These are phyloP conservation scores for Leptomonas seymouri DNA, from an alignment of 208 protist genomes.

Conservation along the genomic window DNA sequence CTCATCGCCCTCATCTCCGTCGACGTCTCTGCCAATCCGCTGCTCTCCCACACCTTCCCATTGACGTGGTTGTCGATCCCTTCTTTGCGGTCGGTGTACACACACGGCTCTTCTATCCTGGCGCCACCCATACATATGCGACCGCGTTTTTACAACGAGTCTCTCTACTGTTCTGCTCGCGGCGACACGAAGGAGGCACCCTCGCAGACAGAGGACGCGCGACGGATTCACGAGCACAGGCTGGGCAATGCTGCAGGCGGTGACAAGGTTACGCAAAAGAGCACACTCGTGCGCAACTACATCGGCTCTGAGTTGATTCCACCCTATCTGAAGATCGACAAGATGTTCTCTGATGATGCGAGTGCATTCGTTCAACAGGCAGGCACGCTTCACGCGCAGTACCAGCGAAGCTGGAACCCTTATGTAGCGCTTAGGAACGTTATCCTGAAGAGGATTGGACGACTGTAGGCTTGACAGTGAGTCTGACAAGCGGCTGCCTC, in stretches of 20 bases:
- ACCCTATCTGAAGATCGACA: constrained; percentile 21
- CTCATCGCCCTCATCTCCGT: constrained; percentile 40
- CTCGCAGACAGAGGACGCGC: constrained; percentile 9
- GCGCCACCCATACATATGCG: constrained; percentile 18
- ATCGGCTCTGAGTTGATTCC: constrained; percentile 16
- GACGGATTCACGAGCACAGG: neutral
- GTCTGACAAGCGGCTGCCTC: too few relatives aligned
- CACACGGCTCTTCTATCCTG: constrained; percentile 25
- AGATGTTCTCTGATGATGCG: neutral
- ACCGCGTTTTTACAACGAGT: constrained; percentile 15
- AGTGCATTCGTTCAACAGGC: neutral
- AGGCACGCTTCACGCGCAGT: constrained; percentile 4
- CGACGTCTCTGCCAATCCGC: constrained; percentile 53
- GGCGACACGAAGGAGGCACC: neutral
- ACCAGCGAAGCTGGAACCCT: neutral
- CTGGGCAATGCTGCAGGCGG: neutral
- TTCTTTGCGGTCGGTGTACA: constrained; percentile 25
- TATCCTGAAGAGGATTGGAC: constrained; percentile 3
- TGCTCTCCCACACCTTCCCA: constrained; percentile 26
- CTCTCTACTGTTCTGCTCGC: constrained; percentile 10
- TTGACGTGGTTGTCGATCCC: constrained; percentile 29
- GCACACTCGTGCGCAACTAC: constrained; percentile 17
- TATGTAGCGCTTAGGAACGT: neutral
- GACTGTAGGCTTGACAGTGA: constrained; percentile 1
- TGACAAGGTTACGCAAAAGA: neutral